Base-by-base conservation (phyloP, 306 rosid species). In the Canavalia gladiata region DNA sequence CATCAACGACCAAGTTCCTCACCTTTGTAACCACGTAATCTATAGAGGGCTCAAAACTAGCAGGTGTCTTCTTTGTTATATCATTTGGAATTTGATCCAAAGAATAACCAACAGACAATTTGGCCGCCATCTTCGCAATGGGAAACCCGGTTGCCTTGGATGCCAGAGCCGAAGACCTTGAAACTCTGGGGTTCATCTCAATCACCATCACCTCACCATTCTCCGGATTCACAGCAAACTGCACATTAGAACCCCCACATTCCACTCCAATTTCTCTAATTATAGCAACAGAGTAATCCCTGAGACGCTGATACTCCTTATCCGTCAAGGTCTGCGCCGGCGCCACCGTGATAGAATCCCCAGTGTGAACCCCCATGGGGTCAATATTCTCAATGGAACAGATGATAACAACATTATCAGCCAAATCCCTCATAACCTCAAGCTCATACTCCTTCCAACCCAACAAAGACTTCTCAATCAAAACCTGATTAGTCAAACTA, bases 361-460 rank as follows among this genome's bases (percentile, higher is more conserved):
- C 99, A 0, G 98, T 93, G 63, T 96, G 99, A 85, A 96, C 97
- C 1, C 98, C 99, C 99, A 96, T 96, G 0, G 99, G 92, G 68
- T 96, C 99, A 72, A 96, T 92, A 84, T 96, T 96, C 97, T 96
- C 99, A 78, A 96, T 93, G 2, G 99, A 96, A 56, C 99, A 96
- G 31, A 94, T 96, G 42, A 94, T 96, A 8, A 96, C 98, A 70
- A 96, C 98, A 75, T 93, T 96, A 76, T 96, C 99, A 4, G 98
- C 99, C 84, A 96, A 87, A 72, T 93, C 99, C 76, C 97, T 90
- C 99, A 96, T 96, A 29, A 96, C 99, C 85, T 96, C 98, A 67
- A 96, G 99, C 73, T 96, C 99, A 84, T 96, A 94, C 82, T 96
- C 99, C 82, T 96, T 96, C 98, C 99, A 96, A 52, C 98, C 99